These are phyloP conservation scores for Tanozyma kutaoensis DNA, from an alignment of 805 yeast species.

Conservation along the genomic window DNA sequence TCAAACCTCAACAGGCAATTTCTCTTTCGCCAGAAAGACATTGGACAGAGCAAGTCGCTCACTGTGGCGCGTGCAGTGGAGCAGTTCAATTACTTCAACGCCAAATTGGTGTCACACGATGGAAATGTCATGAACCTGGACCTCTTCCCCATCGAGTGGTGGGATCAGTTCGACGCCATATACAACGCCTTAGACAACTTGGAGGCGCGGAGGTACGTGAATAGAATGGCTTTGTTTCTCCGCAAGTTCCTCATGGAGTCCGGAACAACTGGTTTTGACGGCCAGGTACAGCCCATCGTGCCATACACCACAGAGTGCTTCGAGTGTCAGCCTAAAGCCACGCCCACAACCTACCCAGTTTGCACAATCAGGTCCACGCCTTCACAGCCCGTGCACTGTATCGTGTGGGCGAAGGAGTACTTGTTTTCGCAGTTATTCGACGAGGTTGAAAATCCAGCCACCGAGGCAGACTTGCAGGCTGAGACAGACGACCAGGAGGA, in stretches of 20 bases:
- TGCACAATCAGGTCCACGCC: constrained; percentile 97
- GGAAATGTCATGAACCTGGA: constrained; percentile 76
- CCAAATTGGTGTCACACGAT: constrained; percentile 65
- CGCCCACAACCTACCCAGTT: constrained; percentile 87
- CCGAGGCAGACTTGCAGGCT: constrained; percentile 10
- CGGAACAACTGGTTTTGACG: constrained; percentile 91
- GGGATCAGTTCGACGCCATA: constrained; percentile 56
- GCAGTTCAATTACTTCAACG: constrained; percentile 43
- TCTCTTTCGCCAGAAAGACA: constrained; percentile 77
- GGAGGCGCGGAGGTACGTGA: constrained; percentile 86
- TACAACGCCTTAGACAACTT: constrained; percentile 91
- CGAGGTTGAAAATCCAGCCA: no score
- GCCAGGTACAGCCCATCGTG: constrained; percentile 86
- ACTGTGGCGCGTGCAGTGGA: constrained; percentile 80
- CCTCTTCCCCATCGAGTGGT: constrained; percentile 63
- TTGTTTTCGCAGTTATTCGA: constrained; percentile 65
- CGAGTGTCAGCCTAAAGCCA: constrained; percentile 77
- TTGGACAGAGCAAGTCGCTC: constrained; percentile 73
- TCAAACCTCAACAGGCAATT: constrained; percentile 91
- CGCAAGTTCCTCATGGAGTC: constrained; percentile 75
- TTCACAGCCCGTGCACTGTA: constrained; percentile 88
- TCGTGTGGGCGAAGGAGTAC: constrained; percentile 95
- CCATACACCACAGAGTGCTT: constrained; percentile 84
- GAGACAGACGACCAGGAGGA: constrained; percentile 59
- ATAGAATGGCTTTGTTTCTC: constrained; percentile 64